Evolutionary conservation across 1,284 basidiomycete genomes (phyloP).

Genomic region (Sphagnurus paluster): DNA sequence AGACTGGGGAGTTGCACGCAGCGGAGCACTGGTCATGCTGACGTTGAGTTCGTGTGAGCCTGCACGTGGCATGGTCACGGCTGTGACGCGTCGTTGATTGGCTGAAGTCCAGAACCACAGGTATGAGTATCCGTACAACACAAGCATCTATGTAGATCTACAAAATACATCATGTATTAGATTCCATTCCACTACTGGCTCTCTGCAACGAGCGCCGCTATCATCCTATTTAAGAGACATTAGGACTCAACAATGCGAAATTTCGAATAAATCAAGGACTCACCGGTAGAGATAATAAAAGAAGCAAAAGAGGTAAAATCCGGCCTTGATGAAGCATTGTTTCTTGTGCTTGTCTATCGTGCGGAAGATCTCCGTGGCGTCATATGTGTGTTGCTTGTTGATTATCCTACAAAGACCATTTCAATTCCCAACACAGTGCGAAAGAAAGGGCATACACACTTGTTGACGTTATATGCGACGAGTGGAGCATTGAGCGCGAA

Average conservation of each 20-base stretch:
- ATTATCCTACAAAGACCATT: constrained; percentile 66
- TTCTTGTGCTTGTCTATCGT: constrained; percentile 96
- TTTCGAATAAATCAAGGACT: not conserved
- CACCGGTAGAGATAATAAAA: constrained; percentile 97
- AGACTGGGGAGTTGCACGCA: constrained; percentile 10
- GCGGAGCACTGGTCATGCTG: constrained; percentile 11
- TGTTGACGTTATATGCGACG: constrained; percentile 91
- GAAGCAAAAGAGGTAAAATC: constrained; percentile 92
- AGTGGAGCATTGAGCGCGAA: constrained; percentile 91
- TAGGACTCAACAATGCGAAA: not conserved
- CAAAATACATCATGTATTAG: constrained; percentile 8
- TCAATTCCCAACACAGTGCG: not conserved
- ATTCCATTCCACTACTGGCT: constrained; percentile 46
- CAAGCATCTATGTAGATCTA: constrained; percentile 8
- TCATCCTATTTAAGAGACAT: constrained; percentile 62
- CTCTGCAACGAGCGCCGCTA: constrained; percentile 81
- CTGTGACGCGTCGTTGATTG: not conserved
- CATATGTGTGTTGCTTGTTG: constrained; percentile 96
- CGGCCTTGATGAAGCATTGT: constrained; percentile 94
- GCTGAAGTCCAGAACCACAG: not conserved
- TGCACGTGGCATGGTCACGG: constrained; percentile 17
- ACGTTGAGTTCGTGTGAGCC: constrained; percentile 10
- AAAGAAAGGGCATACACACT: constrained; percentile 55
- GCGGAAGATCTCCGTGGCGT: constrained; percentile 99
- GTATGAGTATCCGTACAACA: constrained; percentile 1